Conservation (phyloP, 2,329 filamentous ascomycete species). For the Huntiella moniliformis region DNA sequence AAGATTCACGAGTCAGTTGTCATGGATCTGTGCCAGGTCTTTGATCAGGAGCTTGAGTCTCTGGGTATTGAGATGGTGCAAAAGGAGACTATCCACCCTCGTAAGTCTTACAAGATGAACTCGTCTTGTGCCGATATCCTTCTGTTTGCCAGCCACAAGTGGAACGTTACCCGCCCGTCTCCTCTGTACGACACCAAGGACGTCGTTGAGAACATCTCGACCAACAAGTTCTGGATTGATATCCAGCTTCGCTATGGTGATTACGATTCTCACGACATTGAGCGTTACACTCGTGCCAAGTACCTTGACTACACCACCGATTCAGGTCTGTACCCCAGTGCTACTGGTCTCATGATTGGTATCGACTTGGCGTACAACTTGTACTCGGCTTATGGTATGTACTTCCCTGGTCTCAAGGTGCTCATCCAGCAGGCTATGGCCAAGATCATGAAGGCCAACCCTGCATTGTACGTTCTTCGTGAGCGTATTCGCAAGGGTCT, state of each 20-base stretch:
- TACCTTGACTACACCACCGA: slow-evolving; percentile 98
- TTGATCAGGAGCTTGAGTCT: slow-evolving; percentile 91
- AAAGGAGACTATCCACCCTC: slow-evolving; percentile 95
- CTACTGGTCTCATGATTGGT: slow-evolving; percentile 91
- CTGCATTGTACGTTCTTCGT: slow-evolving; percentile 82
- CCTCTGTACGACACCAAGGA: slow-evolving; percentile 94
- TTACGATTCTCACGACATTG: slow-evolving; percentile 97
- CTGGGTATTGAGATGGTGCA: slow-evolving; percentile 94
- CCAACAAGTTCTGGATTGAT: slow-evolving; percentile 99
- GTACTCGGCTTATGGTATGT: slow-evolving; percentile 95
- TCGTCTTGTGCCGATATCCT: slow-evolving; percentile 95
- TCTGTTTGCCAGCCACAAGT: slow-evolving; percentile 93
- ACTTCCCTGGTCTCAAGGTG: slow-evolving; percentile 93
- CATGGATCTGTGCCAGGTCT: slow-evolving; percentile 97
- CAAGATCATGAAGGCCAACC: slow-evolving; percentile 99
- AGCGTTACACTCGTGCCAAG: slow-evolving; percentile 91
- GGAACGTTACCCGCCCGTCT: slow-evolving; percentile 90
- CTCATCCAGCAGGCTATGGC: slow-evolving; percentile 96
- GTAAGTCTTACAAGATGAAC: slow-evolving; percentile 99
- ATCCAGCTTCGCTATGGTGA: slow-evolving; percentile 93
- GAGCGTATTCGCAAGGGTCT: slow-evolving; percentile 98
- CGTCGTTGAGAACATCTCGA: slow-evolving; percentile 77
- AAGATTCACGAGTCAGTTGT: slow-evolving; percentile 98
- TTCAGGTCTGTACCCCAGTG: slow-evolving; percentile 94
- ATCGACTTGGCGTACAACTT: slow-evolving; percentile 96